These are phyloP conservation scores for Paraglomus occultum DNA, from an alignment of 192 early-diverging fungal species.

Conservation along the genomic window DNA sequence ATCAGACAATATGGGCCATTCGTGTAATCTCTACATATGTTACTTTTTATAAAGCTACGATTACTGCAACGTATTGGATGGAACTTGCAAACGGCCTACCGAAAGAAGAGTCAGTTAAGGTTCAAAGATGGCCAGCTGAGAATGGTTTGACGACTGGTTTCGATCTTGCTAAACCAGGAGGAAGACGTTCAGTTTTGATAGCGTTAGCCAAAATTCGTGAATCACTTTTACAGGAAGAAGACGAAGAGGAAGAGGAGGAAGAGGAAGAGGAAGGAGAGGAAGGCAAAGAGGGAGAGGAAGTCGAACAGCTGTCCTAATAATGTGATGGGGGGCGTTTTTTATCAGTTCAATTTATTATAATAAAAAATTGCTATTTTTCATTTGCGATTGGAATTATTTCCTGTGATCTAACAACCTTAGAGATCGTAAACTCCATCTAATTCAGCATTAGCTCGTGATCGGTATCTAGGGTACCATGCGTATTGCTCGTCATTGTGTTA, in stretches of 20 bases:
- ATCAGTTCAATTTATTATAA: no score
- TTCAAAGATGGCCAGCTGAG: constrained; percentile 8
- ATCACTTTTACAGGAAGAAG: not conserved
- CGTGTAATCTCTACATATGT: constrained; percentile 3
- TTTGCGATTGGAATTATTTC: no score
- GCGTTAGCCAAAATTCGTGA: constrained; percentile 1
- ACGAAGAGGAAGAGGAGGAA: not conserved
- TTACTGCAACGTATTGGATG: constrained; percentile 8
- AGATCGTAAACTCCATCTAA: no score
- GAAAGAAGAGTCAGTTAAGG: constrained; percentile 9
- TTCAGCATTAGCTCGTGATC: no score
- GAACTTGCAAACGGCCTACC: not conserved
- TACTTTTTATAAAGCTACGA: constrained; percentile 13
- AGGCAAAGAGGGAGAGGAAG: no score
- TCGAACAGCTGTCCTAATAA: no score
- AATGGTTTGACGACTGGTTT: not conserved
- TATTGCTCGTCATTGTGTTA: no score
- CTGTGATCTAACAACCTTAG: no score
- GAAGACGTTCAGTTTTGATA: not conserved
- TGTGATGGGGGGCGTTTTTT: no score
- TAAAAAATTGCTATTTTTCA: no score
- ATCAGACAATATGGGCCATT: constrained; percentile 1
- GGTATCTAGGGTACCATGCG: no score
- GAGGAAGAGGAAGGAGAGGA: no score
- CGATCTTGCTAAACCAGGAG: not conserved